Conservation (phyloP, 768 basidiomycete species). For the Boletus pseudopeckii region DNA sequence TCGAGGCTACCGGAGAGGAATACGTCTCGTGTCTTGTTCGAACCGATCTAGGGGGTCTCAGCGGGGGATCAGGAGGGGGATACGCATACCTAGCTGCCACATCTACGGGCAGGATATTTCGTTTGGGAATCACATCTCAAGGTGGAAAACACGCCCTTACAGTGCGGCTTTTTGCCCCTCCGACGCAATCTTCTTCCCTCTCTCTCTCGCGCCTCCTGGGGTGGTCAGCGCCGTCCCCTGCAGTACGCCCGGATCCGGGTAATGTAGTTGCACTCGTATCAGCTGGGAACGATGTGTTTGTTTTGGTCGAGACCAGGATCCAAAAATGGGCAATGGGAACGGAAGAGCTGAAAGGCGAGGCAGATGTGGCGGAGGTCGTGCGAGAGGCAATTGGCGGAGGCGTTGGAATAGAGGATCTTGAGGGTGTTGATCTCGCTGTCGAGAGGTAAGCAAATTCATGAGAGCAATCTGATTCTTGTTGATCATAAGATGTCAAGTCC, state of each 20-base stretch:
- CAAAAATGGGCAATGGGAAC: slow-evolving; percentile 59
- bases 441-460: slow-evolving; percentile 44
- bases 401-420: slow-evolving; percentile 59
- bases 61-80: slow-evolving; percentile 7
- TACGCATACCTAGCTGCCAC: slow-evolving; percentile 59
- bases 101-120: slow-evolving; percentile 61
- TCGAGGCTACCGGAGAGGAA: slow-evolving; percentile 50
- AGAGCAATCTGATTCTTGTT: not conserved
- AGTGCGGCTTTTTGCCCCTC: slow-evolving; percentile 53
- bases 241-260: slow-evolving; percentile 45
- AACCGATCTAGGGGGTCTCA: slow-evolving; percentile 48
- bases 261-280: slow-evolving; percentile 64
- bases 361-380: slow-evolving; percentile 51
- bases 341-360: slow-evolving; percentile 58
- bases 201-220: slow-evolving; percentile 41
- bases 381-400: slow-evolving; percentile 45
- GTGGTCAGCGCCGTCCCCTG: slow-evolving; percentile 40
- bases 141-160: slow-evolving; percentile 66
- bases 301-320: slow-evolving; percentile 60
- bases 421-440: slow-evolving; percentile 66
- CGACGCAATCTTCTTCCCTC: slow-evolving; percentile 41
- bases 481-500: slow-evolving; percentile 34
- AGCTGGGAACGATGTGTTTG: slow-evolving; percentile 59
- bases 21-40: slow-evolving; percentile 64
- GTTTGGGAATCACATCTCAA: slow-evolving; percentile 59